Evolutionary conservation across 148 eudicot genomes (phyloP), one percentile per base, ranked within the genome.

Genomic region (Pouteria glomerata): DNA sequence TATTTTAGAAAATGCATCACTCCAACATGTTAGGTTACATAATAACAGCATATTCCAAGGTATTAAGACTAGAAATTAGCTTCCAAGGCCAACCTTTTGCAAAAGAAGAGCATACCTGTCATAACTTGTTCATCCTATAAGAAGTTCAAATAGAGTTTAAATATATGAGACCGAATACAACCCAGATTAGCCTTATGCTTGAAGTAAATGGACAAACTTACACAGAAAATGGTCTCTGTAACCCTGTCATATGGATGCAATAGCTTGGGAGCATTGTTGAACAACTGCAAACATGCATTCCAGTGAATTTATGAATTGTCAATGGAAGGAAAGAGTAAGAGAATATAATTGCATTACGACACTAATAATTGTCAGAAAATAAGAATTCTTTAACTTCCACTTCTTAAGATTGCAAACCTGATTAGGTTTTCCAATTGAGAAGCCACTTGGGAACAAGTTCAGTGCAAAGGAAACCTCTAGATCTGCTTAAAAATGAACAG

Each of bases 241-340:
- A 45, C 71, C 57, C 47, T 55, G 59, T 68, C 60, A 52, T 68
- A 68, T 19, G 71, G 71, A 52, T 68, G 71, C 45, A 68, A 68
- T 31, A 31, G 60, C 60, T 23, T 68, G 41, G 59, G 31, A 18
- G 52, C 14, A 6, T 37, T 6, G 1, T 35, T 14, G 31, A 33
- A 52, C 41, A 21, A 68, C 71, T 68, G 71, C 59, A 51, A 51
- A 68, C 12, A 68, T 51, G 41, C 59, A 68, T 52, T n/a, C 45
- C n/a, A 15, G 57, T 31, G 60, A 68, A 68, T 35, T 27, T 24
- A 52, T 34, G 7, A 52, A 11, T 67, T 2, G 71, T 34, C 41
- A 37, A 52, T 13, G 47, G 59, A 55, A 52, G 42, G 59, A 51
- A 67, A 47, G 24, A 39, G 44, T 31, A 50, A 45, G 27, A 48